Conservation (phyloP, 1,284 basidiomycete genomes). For the Trichosporon faecale region DNA sequence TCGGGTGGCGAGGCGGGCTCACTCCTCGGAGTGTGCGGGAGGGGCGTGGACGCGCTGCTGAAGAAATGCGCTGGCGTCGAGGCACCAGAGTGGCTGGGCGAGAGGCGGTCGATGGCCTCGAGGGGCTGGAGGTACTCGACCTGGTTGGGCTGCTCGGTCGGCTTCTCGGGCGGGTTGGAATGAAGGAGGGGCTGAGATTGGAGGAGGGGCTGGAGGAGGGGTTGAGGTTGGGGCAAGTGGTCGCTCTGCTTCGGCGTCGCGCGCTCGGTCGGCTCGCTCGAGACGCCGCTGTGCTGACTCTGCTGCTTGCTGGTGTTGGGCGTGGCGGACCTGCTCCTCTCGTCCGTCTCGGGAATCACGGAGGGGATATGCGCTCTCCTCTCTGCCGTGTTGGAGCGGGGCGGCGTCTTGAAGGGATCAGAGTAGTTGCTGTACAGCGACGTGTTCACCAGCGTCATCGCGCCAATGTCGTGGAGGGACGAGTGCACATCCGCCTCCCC, state of each 20-base stretch:
- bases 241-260: too few relatives aligned
- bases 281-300: not conserved
- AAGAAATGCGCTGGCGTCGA: not conserved
- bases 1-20: not conserved
- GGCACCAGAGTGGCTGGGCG: not conserved
- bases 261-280: too few relatives aligned
- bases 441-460: not conserved
- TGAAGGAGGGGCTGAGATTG: too few relatives aligned
- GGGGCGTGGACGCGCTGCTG: not conserved
- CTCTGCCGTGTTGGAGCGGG: not conserved
- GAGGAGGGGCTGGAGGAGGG: too few relatives aligned
- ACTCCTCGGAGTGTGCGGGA: not conserved
- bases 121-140: not conserved
- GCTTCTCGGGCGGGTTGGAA: too few relatives aligned
- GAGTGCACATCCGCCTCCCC: not conserved
- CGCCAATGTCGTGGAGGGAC: not conserved
- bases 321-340: not conserved
- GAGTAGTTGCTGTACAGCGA: not conserved
- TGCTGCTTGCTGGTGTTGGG: not conserved
- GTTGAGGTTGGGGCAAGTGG: too few relatives aligned
- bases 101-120: too few relatives aligned
- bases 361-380: not conserved
- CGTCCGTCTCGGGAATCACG: not conserved
- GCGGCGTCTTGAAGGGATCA: not conserved
- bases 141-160: not conserved